A percentile compares a stretch with the other conserved stretches of the same genome.
Evolutionary conservation across 1,284 basidiomycete genomes (phyloP).

Genomic region (Sporisorium scitamineum): DNA sequence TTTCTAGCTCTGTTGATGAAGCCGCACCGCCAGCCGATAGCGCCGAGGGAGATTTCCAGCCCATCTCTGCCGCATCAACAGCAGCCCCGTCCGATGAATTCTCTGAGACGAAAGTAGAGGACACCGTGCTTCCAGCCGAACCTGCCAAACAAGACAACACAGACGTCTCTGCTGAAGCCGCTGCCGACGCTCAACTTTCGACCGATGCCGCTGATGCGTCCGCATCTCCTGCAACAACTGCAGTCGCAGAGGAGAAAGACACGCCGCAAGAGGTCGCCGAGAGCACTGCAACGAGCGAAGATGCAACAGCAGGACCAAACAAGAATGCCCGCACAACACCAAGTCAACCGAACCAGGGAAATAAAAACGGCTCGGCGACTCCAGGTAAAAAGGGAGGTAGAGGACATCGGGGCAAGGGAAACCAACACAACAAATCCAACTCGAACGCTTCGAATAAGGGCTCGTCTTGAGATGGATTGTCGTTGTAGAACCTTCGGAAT

Average conservation of each 20-base stretch:
- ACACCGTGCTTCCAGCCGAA: constrained; percentile 15
- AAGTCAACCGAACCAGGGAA: constrained; percentile 5
- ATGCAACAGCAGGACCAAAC: not conserved
- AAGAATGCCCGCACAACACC: constrained; percentile 3
- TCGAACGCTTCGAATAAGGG: constrained; percentile 24
- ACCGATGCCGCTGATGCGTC: not conserved
- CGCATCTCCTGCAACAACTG: not conserved
- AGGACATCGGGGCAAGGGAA: constrained; percentile 26
- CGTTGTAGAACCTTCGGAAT: not conserved
- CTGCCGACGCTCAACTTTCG: constrained; percentile 5
- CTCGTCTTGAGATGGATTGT: constrained; percentile 6
- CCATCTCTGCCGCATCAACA: constrained; percentile 4
- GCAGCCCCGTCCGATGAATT: not conserved
- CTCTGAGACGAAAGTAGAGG: not conserved
- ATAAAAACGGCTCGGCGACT: constrained; percentile 29
- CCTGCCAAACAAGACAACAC: constrained; percentile 22
- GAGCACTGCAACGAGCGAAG: not conserved
- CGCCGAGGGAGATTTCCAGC: constrained; percentile 20
- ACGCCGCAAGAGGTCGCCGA: not conserved
- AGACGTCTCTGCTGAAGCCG: constrained; percentile 4
- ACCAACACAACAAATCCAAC: constrained; percentile 37
- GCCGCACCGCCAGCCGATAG: constrained; percentile 19
- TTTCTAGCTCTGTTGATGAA: not conserved
- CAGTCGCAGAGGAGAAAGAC: not conserved
- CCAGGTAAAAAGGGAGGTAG: constrained; percentile 22